Percentiles rank a stretch among this genome's conserved stretches.
These are phyloP conservation scores for Mesostigma viride DNA, from an alignment of 139 green algal genomes.

Conservation along the genomic window DNA sequence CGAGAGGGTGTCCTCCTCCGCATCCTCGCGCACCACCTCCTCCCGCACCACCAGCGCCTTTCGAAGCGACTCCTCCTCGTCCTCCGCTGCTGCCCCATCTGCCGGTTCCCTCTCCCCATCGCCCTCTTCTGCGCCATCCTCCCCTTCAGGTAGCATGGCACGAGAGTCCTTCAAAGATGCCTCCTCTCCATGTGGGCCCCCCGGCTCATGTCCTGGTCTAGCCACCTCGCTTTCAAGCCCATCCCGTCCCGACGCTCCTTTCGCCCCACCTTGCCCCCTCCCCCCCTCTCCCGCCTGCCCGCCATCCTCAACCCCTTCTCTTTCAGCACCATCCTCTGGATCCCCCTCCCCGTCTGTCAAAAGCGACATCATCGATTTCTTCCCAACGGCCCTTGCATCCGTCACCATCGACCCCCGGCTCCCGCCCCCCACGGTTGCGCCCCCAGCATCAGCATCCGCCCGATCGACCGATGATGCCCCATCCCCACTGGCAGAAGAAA, in stretches of 20 bases:
- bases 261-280: not conserved
- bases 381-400: not conserved
- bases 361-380: not conserved
- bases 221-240: conserved; percentile 10
- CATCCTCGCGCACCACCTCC: not conserved
- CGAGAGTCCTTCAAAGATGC: not conserved
- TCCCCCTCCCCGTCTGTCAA: conserved; percentile 3
- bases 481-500: too few relatives aligned
- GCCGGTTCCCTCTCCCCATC: conserved; percentile 9
- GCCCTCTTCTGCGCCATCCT: not conserved
- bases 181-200: too few relatives aligned
- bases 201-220: too few relatives aligned
- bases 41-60: not conserved
- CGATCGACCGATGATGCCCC: not conserved
- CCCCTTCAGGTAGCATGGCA: not conserved
- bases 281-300: too few relatives aligned
- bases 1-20: conserved; percentile 25
- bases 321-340: conserved; percentile 8
- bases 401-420: not conserved
- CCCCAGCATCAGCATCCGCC: not conserved
- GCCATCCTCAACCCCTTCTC: not conserved
- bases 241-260: not conserved
- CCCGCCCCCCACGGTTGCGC: not conserved
- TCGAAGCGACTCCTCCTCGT: not conserved
- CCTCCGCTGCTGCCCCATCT: not conserved